Base-by-base conservation (phyloP, 495 filamentous ascomycete genomes). In the Talaromyces thailandensis region DNA sequence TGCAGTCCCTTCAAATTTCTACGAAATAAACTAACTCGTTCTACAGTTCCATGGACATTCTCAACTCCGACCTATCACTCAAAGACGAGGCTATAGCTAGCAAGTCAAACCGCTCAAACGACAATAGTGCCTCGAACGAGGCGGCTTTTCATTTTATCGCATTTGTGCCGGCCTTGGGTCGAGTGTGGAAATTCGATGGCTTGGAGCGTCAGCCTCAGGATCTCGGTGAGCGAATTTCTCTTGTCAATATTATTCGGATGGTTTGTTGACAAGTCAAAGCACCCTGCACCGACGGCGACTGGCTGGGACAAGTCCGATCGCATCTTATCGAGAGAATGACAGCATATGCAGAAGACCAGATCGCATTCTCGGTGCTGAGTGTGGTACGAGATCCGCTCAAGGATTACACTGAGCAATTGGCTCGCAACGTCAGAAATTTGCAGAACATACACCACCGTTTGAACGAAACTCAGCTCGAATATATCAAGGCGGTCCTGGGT, bases 101-200 rank as follows among this genome's bases (percentile, higher is more conserved):
- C 57, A 69, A 69, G 2, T 56, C 64, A 11, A 81, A 76, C 64
- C 81, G 75, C 61, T 80, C 67, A 48, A 64, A 67, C 23, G 67
- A 70, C 7, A 73, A 76, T 37, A 73, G 77, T 11, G 70, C 73
- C 12, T 73, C 82, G 6, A 75, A 76, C 0, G 83, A 87, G 50
- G 71, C 76, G 3, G 83, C 79, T 1, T 94, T 87, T 65, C 94
- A 98, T 68, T 98, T 93, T 70, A 88, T 96, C 64, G 92, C 92
- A 4, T 96, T 90, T 68, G 87, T 97, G 50, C 92, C 93, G 12
- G 81, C 88, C 18, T 78, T 84, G 43, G 85, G 83, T 6, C 76
- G 84, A 35, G 81, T 96, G 16, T 98, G 92, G 91, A 89, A 91
- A 64, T 86, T 98, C 6, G 94, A 98, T 69, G 94, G 94, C 2